A percentile compares a stretch with the other conserved stretches of the same genome.
phyloP scores from a whole-genome alignment of 345 rosid species.

The Populus davidiana region DNA sequence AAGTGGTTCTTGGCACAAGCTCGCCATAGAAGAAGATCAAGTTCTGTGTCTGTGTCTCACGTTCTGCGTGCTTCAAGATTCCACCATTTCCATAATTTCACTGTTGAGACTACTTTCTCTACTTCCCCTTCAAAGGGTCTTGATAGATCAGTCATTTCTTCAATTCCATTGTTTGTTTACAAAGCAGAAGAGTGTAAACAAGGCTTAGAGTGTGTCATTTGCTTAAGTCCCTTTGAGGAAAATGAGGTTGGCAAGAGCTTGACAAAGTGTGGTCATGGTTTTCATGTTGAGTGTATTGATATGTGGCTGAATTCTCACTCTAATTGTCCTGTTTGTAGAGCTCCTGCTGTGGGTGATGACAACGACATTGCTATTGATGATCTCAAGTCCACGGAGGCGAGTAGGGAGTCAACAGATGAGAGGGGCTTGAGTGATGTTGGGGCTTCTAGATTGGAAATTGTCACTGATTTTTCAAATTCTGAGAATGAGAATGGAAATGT shows the following conservation, averaged over 20 bases:
- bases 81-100: constrained; percentile 36
- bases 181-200: constrained; percentile 16
- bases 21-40: constrained; percentile 24
- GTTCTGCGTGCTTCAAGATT: constrained; percentile 32
- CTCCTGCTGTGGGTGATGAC: constrained; percentile 30
- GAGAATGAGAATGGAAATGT: constrained; percentile 21
- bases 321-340: constrained; percentile 73
- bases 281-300: constrained; percentile 78
- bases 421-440: constrained; percentile 17
- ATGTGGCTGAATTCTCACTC: constrained; percentile 75
- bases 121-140: constrained; percentile 47
- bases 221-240: constrained; percentile 61
- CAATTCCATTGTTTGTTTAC: constrained; percentile 66
- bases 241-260: constrained; percentile 57
- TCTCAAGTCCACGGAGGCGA: constrained; percentile 15
- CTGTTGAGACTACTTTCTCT: constrained; percentile 8
- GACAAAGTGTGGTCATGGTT: constrained; percentile 61
- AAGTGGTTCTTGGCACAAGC: constrained; percentile 57
- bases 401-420: constrained; percentile 17
- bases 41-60: constrained; percentile 31
- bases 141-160: constrained; percentile 51
- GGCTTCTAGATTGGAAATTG: constrained; percentile 29
- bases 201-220: constrained; percentile 61
- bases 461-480: constrained; percentile 19
- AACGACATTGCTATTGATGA: constrained; percentile 1